Evolutionary conservation across 2,329 filamentous ascomycete species (phyloP).

Genomic region (Ophiostoma sp.): DNA sequence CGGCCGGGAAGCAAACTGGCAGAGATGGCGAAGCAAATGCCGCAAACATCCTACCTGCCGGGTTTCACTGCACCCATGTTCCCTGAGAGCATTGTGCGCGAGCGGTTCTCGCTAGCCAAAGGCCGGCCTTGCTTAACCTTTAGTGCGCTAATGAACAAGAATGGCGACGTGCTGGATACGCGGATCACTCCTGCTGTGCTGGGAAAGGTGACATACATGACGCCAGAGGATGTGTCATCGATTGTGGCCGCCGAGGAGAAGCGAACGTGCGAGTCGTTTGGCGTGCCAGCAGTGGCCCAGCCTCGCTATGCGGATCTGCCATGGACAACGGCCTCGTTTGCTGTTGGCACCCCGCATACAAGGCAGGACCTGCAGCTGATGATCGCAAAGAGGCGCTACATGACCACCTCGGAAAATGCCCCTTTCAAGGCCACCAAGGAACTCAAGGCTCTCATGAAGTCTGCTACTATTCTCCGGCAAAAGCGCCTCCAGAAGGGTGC

Average conservation of each 20-base stretch:
- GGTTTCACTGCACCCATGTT: constrained; percentile 57
- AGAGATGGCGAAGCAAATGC: constrained; percentile 55
- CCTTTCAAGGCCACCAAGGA: constrained; percentile 43
- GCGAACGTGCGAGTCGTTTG: constrained; percentile 5
- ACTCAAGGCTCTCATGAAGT: constrained; percentile 43
- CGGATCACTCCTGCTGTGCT: constrained; percentile 51
- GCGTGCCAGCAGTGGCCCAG: not conserved
- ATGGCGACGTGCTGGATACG: constrained; percentile 49
- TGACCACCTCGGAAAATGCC: constrained; percentile 40
- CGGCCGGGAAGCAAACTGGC: constrained; percentile 52
- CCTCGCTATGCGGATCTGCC: constrained; percentile 19
- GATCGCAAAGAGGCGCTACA: too few species aligned
- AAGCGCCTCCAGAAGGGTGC: constrained; percentile 44
- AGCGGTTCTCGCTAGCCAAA: constrained; percentile 50
- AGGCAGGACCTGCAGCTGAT: constrained; percentile 4
- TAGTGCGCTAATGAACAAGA: constrained; percentile 50
- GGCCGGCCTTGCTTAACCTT: constrained; percentile 55
- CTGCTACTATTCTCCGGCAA: constrained; percentile 44
- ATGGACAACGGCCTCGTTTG: constrained; percentile 27
- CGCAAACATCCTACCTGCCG: constrained; percentile 55
- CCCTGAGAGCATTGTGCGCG: constrained; percentile 43
- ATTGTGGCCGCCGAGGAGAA: constrained; percentile 33
- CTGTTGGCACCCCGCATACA: constrained; percentile 33
- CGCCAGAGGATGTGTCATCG: constrained; percentile 45
- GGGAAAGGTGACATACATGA: constrained; percentile 49